Percentiles rank a stretch among this genome's conserved stretches.
phyloP scores from a whole-genome alignment of 2,329 filamentous ascomycete species.

The Pseudocercospora ulei region DNA sequence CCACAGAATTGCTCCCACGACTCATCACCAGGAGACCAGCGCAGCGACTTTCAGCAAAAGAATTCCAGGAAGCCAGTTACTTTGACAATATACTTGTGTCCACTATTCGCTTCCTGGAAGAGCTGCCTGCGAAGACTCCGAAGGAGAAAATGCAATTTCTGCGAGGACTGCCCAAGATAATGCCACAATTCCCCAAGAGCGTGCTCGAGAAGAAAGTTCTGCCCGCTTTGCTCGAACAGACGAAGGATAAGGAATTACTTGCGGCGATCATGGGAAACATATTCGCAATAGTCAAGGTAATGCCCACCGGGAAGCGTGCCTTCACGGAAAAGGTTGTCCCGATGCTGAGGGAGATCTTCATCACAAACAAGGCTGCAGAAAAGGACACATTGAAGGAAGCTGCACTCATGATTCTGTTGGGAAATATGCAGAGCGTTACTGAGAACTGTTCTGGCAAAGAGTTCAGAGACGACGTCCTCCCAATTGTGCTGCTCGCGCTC shows the following conservation, averaged over 20 bases:
- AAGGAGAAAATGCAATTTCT: conserved; percentile 88
- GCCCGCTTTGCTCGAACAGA: conserved; percentile 78
- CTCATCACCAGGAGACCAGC: conserved; percentile 81
- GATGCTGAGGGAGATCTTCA: conserved; percentile 70
- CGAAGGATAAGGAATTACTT: conserved; percentile 81
- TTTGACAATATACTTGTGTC: conserved; percentile 96
- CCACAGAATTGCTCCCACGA: conserved; percentile 64
- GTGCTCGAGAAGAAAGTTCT: conserved; percentile 93
- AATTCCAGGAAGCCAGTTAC: conserved; percentile 91
- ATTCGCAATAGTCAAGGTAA: conserved; percentile 73
- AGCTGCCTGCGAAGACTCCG: conserved; percentile 80
- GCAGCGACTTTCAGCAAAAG: conserved; percentile 73
- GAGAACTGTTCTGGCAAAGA: conserved; percentile 80
- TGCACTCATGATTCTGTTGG: conserved; percentile 80
- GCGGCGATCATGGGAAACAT: conserved; percentile 81
- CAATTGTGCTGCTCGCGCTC: conserved; percentile 71
- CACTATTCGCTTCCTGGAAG: conserved; percentile 88
- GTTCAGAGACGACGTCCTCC: conserved; percentile 90
- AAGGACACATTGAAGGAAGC: conserved; percentile 77
- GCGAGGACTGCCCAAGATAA: conserved; percentile 72
- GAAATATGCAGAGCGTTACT: conserved; percentile 66
- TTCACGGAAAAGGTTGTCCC: conserved; percentile 85
- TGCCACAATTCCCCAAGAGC: conserved; percentile 84
- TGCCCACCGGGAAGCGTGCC: conserved; percentile 65
- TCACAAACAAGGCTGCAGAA: conserved; percentile 52